Conservation (phyloP, 1,284 basidiomycete genomes). For the Ceratobasidium sp. region DNA sequence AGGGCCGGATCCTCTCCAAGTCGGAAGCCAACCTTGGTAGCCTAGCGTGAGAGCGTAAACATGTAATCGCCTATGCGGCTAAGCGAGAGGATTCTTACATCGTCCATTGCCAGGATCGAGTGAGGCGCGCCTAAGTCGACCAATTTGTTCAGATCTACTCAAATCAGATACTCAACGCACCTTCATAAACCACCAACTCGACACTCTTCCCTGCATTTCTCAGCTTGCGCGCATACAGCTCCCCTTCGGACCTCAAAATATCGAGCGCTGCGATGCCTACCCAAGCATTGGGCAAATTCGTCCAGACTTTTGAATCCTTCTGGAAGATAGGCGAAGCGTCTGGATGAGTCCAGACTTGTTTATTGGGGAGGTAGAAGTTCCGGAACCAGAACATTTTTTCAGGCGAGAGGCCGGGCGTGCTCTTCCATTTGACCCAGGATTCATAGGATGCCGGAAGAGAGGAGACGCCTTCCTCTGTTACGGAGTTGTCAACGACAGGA, state of each 20-base stretch:
- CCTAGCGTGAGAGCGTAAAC: not conserved
- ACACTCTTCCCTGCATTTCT: constrained; percentile 67
- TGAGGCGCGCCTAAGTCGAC: constrained; percentile 14
- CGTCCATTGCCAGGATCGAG: constrained; percentile 39
- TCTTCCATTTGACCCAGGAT: constrained; percentile 71
- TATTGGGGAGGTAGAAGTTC: constrained; percentile 74
- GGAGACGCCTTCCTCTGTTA: constrained; percentile 20
- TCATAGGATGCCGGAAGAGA: constrained; percentile 52
- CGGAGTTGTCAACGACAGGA: constrained; percentile 79
- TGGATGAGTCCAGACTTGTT: constrained; percentile 71
- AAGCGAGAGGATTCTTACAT: not conserved
- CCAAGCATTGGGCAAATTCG: constrained; percentile 69
- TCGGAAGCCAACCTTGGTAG: constrained; percentile 27
- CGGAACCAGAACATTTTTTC: constrained; percentile 81
- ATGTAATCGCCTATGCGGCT: no score
- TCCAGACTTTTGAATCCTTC: constrained; percentile 66
- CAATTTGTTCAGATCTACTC: not conserved
- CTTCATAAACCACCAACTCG: constrained; percentile 66
- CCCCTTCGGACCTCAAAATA: constrained; percentile 75
- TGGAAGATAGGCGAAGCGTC: constrained; percentile 79
- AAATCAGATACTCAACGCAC: constrained; percentile 2
- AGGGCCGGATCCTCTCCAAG: constrained; percentile 33
- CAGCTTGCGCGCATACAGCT: constrained; percentile 74
- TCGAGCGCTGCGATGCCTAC: constrained; percentile 76
- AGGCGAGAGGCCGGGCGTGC: constrained; percentile 72